A percentile compares a stretch with the other conserved stretches of the same genome.
phyloP scores from a whole-genome alignment of 2,329 filamentous ascomycete species.

The Neofusicoccum laricinum region DNA sequence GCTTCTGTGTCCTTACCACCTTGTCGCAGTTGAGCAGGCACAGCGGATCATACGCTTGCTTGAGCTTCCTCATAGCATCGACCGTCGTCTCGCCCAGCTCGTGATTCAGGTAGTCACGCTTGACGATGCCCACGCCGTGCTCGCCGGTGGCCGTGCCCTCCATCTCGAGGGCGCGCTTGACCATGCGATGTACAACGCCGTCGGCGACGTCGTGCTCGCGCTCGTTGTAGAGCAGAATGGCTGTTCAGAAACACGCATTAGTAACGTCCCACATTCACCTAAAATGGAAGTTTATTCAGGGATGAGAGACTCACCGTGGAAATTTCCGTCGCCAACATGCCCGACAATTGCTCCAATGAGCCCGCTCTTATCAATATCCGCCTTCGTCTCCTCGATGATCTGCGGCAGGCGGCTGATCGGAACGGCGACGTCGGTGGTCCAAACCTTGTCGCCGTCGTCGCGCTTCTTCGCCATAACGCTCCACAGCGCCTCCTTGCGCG shows the following conservation, averaged over 20 bases:
- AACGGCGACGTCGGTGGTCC: slow-evolving; percentile 80
- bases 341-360: slow-evolving; percentile 66
- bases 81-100: slow-evolving; percentile 74
- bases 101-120: slow-evolving; percentile 77
- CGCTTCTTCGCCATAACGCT: slow-evolving; percentile 65
- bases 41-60: slow-evolving; percentile 75
- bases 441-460: slow-evolving; percentile 58
- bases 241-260: slow-evolving; percentile 28
- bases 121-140: slow-evolving; percentile 79
- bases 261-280: too few species aligned
- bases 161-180: slow-evolving; percentile 78
- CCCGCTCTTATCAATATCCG: slow-evolving; percentile 61
- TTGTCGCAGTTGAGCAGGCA: slow-evolving; percentile 65
- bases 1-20: slow-evolving; percentile 50
- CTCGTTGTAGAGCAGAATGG: slow-evolving; percentile 64
- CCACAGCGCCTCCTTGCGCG: slow-evolving; percentile 72
- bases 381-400: slow-evolving; percentile 74
- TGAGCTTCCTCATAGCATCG: slow-evolving; percentile 81
- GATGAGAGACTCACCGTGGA: slow-evolving; percentile 55
- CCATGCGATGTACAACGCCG: slow-evolving; percentile 75
- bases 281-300: slow-evolving; percentile 21
- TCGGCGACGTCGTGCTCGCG: slow-evolving; percentile 65
- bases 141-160: slow-evolving; percentile 85
- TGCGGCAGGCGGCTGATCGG: slow-evolving; percentile 69
- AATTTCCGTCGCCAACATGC: slow-evolving; percentile 73